phyloP scores from a whole-genome alignment of 1,139 yeast species.

The Candida albicans region DNA sequence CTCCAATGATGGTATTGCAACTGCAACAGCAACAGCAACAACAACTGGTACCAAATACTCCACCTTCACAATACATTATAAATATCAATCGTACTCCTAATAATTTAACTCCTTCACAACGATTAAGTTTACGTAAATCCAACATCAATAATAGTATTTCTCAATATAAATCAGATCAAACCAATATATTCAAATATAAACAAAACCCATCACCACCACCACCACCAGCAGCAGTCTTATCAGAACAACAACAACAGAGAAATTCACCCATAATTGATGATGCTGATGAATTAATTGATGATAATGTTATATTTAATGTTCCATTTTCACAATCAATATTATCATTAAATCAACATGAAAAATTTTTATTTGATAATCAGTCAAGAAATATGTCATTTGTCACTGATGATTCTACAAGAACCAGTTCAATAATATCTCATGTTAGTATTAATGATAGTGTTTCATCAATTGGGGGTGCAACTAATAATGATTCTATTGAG shows the following conservation, averaged over 20 bases:
- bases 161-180: slow-evolving; percentile 20
- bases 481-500: slow-evolving; percentile 5
- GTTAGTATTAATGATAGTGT: slow-evolving; percentile 22
- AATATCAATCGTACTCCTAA: slow-evolving; percentile 26
- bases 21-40: not conserved
- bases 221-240: too few species aligned
- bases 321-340: slow-evolving; percentile 57
- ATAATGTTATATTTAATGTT: slow-evolving; percentile 57
- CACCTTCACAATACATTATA: slow-evolving; percentile 20
- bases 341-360: slow-evolving; percentile 28
- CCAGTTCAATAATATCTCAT: slow-evolving; percentile 43
- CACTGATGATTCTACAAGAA: slow-evolving; percentile 40
- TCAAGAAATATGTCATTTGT: slow-evolving; percentile 23
- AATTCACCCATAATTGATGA: slow-evolving; percentile 30
- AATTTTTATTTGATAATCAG: slow-evolving; percentile 21
- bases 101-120: slow-evolving; percentile 41
- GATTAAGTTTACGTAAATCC: slow-evolving; percentile 34
- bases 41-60: not conserved
- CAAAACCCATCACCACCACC: slow-evolving; percentile 6
- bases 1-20: not conserved
- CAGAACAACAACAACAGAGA: too few species aligned
- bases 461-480: slow-evolving; percentile 19
- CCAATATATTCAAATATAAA: slow-evolving; percentile 4
- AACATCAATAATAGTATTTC: slow-evolving; percentile 26
- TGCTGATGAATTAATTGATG: slow-evolving; percentile 37